A percentile compares a stretch with the other conserved stretches of the same genome.
Evolutionary conservation across 768 basidiomycete genomes (phyloP).

Genomic region (Candolleomyces efflorescens): DNA sequence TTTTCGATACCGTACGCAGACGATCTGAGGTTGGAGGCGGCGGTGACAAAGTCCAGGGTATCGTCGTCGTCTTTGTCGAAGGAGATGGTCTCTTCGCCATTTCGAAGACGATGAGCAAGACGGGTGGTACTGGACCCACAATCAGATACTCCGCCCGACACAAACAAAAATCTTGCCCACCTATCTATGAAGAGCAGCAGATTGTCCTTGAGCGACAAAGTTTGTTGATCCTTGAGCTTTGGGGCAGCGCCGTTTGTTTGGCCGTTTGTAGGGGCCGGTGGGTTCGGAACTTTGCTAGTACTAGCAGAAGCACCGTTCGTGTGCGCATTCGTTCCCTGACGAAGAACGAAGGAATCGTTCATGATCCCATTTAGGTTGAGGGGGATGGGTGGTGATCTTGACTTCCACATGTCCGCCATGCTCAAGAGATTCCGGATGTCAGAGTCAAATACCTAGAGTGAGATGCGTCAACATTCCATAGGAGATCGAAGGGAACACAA

Average conservation of each 20-base stretch:
- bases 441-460: slow-evolving; percentile 71
- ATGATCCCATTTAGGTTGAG: slow-evolving; percentile 79
- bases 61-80: too few species aligned
- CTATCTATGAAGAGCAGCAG: slow-evolving; percentile 81
- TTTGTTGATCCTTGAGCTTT: slow-evolving; percentile 77
- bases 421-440: slow-evolving; percentile 87
- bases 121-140: slow-evolving; percentile 55
- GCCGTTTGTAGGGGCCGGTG: slow-evolving; percentile 13
- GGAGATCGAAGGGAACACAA: neutral
- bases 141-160: neutral
- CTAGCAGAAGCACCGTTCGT: slow-evolving; percentile 25
- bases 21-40: slow-evolving; percentile 89
- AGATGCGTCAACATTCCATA: neutral
- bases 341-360: slow-evolving; percentile 53
- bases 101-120: slow-evolving; percentile 61
- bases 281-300: slow-evolving; percentile 8
- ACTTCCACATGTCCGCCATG: slow-evolving; percentile 98
- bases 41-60: slow-evolving; percentile 93
- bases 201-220: slow-evolving; percentile 75
- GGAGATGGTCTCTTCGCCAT: slow-evolving; percentile 40
- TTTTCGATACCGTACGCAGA: slow-evolving; percentile 83
- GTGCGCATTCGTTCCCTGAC: slow-evolving; percentile 12
- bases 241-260: slow-evolving; percentile 22
- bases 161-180: slow-evolving; percentile 33
- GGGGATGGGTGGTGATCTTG: slow-evolving; percentile 80